Percentiles rank a stretch among this genome's conserved stretches.
phyloP scores from a whole-genome alignment of 2,329 filamentous ascomycete species.

The Penicillium polonicum region DNA sequence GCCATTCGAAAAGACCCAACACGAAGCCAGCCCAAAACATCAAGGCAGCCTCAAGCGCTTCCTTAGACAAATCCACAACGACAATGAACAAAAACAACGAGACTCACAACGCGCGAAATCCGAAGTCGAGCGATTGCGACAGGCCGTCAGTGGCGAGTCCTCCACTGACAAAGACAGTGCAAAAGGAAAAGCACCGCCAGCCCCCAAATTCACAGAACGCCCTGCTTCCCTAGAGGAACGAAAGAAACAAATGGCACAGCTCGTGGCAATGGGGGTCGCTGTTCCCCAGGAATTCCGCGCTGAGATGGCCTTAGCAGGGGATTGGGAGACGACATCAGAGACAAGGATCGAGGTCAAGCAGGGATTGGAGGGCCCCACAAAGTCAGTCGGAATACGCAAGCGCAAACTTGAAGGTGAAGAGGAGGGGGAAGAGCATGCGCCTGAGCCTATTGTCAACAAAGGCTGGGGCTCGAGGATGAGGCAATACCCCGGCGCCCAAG shows the following conservation, averaged over 20 bases:
- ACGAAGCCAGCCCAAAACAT: constrained; percentile 82
- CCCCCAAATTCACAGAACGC: constrained; percentile 31
- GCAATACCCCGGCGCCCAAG: constrained; percentile 41
- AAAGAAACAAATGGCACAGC: constrained; percentile 80
- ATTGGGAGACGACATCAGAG: constrained; percentile 73
- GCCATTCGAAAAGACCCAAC: constrained; percentile 81
- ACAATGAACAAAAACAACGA: constrained; percentile 74
- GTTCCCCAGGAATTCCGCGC: constrained; percentile 75
- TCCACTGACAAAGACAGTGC: constrained; percentile 26
- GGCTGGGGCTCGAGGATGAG: constrained; percentile 47
- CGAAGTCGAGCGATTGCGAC: constrained; percentile 83
- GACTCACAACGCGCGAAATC: constrained; percentile 79
- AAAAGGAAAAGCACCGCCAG: constrained; percentile 34
- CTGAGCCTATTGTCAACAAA: constrained; percentile 37
- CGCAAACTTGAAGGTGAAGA: constrained; percentile 47
- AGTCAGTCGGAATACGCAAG: constrained; percentile 47
- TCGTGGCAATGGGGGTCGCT: constrained; percentile 81
- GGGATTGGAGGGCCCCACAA: constrained; percentile 37
- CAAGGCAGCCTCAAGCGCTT: constrained; percentile 85
- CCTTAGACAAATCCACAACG: constrained; percentile 81
- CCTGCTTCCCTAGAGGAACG: constrained; percentile 63
- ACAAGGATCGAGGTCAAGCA: constrained; percentile 44
- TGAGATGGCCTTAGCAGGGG: constrained; percentile 83
- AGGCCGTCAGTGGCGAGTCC: constrained; percentile 59
- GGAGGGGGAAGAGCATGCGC: constrained; percentile 36